These are phyloP conservation scores for Pythium myriotylum DNA, from an alignment of 352 stramenopile species.

Conservation along the genomic window DNA sequence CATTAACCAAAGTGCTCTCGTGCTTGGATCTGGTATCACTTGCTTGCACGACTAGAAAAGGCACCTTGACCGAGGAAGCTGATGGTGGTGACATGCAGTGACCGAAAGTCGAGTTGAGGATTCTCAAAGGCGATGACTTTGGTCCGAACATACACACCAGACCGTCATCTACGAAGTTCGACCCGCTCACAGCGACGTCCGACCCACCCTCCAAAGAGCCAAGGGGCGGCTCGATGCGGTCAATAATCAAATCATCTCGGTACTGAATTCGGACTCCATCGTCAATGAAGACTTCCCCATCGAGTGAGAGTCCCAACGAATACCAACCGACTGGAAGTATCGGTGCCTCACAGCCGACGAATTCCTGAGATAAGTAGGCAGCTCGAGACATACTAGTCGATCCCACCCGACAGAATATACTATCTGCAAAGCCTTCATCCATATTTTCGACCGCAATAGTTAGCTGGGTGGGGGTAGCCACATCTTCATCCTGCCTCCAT, in stretches of 20 bases:
- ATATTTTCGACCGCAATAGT: conserved; percentile 17
- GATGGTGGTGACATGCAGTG: conserved; percentile 8
- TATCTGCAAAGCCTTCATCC: conserved; percentile 1
- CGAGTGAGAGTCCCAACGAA: conserved; percentile 46
- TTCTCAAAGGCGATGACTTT: not conserved
- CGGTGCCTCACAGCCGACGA: conserved; percentile 14
- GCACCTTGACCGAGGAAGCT: too few relatives aligned
- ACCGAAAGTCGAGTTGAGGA: conserved; percentile 1
- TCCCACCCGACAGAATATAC: conserved; percentile 19
- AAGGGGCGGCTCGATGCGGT: conserved; percentile 41
- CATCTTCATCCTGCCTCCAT: not conserved
- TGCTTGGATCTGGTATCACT: not conserved
- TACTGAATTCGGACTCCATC: conserved; percentile 45
- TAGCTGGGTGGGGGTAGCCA: not conserved
- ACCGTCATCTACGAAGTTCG: conserved; percentile 17
- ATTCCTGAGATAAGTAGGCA: conserved; percentile 8
- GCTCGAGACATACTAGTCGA: conserved; percentile 11
- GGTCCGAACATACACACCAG: conserved; percentile 25
- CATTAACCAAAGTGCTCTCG: not conserved
- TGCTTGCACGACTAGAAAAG: too few relatives aligned
- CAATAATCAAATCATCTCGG: conserved; percentile 37
- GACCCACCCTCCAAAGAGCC: conserved; percentile 50
- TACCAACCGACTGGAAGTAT: conserved; percentile 42
- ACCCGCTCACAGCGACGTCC: conserved; percentile 28
- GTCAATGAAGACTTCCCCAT: conserved; percentile 46